phyloP scores from a whole-genome alignment of 176 grass and related monocot species.

The Oryza meridionalis region DNA sequence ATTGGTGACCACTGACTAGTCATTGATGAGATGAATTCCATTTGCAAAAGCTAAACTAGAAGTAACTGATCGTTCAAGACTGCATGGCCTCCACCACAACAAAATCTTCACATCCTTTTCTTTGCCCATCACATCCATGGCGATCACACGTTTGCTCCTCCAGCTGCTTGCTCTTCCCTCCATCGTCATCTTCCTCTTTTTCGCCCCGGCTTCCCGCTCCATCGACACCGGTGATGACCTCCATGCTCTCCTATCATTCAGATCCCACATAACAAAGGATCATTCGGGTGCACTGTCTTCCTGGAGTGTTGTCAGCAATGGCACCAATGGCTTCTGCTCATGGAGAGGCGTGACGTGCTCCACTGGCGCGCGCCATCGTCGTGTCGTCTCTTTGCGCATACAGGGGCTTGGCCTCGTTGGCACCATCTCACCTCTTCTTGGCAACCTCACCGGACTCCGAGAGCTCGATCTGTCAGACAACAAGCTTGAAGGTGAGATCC shows the following conservation, averaged over 20 bases:
- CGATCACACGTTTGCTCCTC: background rate
- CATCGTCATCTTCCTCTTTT: background rate
- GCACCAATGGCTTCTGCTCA: background rate
- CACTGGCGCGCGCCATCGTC: background rate
- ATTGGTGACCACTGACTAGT: background rate
- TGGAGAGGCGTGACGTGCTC: conserved; percentile 1
- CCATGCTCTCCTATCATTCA: conserved; percentile 9
- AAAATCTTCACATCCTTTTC: background rate
- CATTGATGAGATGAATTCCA: background rate
- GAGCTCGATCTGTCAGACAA: conserved; percentile 15
- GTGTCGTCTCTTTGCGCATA: background rate
- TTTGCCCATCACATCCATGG: background rate
- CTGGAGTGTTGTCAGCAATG: background rate
- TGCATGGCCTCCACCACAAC: background rate
- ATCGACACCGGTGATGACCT: background rate
- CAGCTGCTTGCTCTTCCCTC: background rate
- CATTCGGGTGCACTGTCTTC: background rate
- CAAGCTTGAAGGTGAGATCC: conserved; percentile 24
- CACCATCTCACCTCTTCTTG: background rate
- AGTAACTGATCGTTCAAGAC: background rate
- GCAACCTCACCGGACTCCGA: conserved; percentile 17
- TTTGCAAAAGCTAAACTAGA: background rate
- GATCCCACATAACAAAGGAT: conserved; percentile 5
- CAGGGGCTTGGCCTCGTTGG: background rate
- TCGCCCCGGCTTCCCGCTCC: background rate